Evolutionary conservation across 1,284 basidiomycete species (phyloP).

Genomic region (Mycena citricolor): DNA sequence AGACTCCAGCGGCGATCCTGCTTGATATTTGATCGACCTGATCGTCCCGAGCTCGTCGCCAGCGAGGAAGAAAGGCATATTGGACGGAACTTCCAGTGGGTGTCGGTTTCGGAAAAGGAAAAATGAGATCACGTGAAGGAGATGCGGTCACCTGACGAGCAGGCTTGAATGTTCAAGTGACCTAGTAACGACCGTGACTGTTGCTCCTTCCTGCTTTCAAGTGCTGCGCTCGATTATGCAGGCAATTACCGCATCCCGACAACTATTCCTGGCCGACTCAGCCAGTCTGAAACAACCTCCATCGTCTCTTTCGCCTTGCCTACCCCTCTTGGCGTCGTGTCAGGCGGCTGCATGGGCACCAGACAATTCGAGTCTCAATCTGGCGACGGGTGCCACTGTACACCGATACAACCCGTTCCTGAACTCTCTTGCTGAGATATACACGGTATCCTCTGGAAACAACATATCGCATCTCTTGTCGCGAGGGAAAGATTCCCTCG

Average conservation of each 20-base stretch:
- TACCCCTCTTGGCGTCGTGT: constrained; percentile 39
- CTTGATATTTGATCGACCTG: constrained; percentile 54
- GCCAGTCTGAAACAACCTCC: constrained; percentile 44
- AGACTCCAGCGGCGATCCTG: constrained; percentile 17
- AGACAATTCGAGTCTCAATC: constrained; percentile 52
- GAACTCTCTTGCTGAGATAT: constrained; percentile 43
- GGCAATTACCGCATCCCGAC: constrained; percentile 42
- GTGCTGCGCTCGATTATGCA: constrained; percentile 50
- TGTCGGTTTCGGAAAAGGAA: too few relatives aligned
- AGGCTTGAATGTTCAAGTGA: too few relatives aligned
- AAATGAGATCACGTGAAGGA: too few relatives aligned
- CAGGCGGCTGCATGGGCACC: constrained; percentile 52
- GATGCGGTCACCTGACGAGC: too few relatives aligned
- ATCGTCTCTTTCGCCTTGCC: constrained; percentile 38
- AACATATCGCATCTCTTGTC: constrained; percentile 43
- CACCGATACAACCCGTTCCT: constrained; percentile 52
- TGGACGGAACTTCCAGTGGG: too few relatives aligned
- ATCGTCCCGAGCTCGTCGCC: constrained; percentile 76
- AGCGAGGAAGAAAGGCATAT: constrained; percentile 68
- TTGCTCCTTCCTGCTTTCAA: too few relatives aligned
- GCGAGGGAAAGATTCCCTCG: constrained; percentile 47
- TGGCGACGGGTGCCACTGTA: constrained; percentile 47
- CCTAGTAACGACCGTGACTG: too few relatives aligned
- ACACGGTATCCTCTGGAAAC: constrained; percentile 29
- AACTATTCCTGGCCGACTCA: constrained; percentile 48